Percentiles rank a stretch among this genome's conserved stretches.
Conservation (phyloP, 176 grass and related monocot genomes). For the Oryza glaberrima region DNA sequence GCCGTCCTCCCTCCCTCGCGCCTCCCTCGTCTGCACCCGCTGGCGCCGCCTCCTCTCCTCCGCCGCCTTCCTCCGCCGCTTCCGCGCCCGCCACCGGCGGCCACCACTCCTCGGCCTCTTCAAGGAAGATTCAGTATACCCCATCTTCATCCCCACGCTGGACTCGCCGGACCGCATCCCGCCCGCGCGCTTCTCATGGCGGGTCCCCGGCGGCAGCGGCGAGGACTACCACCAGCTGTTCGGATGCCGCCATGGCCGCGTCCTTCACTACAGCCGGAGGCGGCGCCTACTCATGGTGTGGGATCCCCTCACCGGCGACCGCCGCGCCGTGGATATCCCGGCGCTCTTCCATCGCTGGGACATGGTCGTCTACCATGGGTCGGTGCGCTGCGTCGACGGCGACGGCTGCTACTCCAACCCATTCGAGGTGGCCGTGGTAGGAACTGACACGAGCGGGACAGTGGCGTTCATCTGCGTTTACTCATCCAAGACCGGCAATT, state of each 20-base stretch:
- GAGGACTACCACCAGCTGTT: not conserved
- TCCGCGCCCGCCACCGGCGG: too few species aligned
- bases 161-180: too few species aligned
- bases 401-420: not conserved
- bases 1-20: too few species aligned
- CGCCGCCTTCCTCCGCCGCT: too few species aligned
- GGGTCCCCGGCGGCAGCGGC: not conserved
- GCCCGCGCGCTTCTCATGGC: not conserved
- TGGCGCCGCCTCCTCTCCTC: too few species aligned
- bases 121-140: too few species aligned
- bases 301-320: constrained; percentile 17
- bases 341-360: not conserved
- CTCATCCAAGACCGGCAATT: not conserved
- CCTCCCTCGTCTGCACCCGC: too few species aligned
- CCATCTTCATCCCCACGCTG: too few species aligned
- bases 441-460: not conserved
- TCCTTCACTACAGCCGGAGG: not conserved
- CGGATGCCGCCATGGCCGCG: constrained; percentile 20
- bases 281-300: not conserved
- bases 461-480: constrained; percentile 1
- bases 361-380: not conserved
- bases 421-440: not conserved
- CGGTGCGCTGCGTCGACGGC: not conserved
- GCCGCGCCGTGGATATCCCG: not conserved
- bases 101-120: too few species aligned